Evolutionary conservation across 345 rosid species (phyloP), one percentile per base, ranked within the genome.

Genomic region (Gossypium sturtianum): DNA sequence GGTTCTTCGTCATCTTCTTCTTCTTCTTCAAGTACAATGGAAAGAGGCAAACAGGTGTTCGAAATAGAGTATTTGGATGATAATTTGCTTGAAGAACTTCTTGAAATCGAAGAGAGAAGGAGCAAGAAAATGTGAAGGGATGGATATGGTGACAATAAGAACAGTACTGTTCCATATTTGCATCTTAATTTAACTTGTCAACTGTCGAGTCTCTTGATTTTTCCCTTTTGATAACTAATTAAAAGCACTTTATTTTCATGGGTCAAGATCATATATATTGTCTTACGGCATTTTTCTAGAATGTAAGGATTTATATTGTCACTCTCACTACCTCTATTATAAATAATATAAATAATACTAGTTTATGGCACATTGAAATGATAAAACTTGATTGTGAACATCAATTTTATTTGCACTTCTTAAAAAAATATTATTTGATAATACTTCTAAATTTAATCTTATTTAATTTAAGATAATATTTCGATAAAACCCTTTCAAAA

Each of bases 41-140:
- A 4, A n/a, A 58, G 19, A 11, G 70, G 84, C n/a, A 83, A 77
- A 73, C 84, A 90, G 74, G 93, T 93, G 41, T 78, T 93, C 19
- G 97, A 93, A 81, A 85, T 93, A 41, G 98, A 93, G 83, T 93
- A 77, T 76, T 81, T 84, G 52, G 98, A 93, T 76, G 89, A 93
- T 53, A 84, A 79, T 75, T 77, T 93, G 81, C 83, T 93, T 48
- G 98, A 93, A 81, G 29, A 71, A 54, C 74, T 56, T 19, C 74
- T 71, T 1, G 51, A 54, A 34, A 9, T 34, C 20, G 74, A 71
- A 54, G 74, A 71, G 34, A 54, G n/a, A 11, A 29, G 43, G 34
- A 19, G 6, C 48, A 53, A 54, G 63, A 71, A 54, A 71, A 71
- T 1, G 22, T 67, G 71, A 67, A 48, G n/a, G 13, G n/a, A 34